Conservation (phyloP, 2,329 filamentous ascomycete genomes). For the Magnaporthiopsis rhizophila region DNA sequence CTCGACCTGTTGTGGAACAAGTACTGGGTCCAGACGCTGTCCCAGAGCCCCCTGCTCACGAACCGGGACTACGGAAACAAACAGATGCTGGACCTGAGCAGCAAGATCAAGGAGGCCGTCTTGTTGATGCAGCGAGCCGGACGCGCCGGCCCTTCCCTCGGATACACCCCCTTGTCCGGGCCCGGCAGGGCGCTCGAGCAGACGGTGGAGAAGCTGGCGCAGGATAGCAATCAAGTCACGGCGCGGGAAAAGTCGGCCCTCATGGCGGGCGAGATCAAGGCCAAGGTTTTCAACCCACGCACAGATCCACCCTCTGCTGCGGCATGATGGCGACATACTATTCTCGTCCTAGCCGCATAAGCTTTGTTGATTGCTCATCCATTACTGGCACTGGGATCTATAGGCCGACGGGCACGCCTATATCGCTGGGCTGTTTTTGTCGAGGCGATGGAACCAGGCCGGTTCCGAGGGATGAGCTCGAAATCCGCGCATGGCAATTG, state of each 20-base stretch:
- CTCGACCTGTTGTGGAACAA: constrained; percentile 95
- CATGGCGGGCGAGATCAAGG: constrained; percentile 55
- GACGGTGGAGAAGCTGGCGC: constrained; percentile 51
- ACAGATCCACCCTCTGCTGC: neutral
- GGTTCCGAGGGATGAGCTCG: no score
- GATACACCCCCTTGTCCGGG: constrained; percentile 15
- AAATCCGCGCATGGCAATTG: no score
- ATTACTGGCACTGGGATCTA: no score
- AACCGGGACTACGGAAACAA: constrained; percentile 91
- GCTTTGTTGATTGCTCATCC: no score
- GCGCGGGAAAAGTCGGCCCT: constrained; percentile 56
- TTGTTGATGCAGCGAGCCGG: constrained; percentile 24
- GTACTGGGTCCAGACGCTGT: constrained; percentile 96
- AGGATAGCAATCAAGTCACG: constrained; percentile 52
- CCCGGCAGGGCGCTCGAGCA: constrained; percentile 29
- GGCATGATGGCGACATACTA: neutral
- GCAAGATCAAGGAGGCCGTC: constrained; percentile 67
- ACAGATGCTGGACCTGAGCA: constrained; percentile 80
- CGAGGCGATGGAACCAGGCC: no score
- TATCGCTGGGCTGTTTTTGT: no score
- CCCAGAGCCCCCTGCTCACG: constrained; percentile 79
- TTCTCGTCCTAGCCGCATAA: no score
- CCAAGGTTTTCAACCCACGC: constrained; percentile 42
- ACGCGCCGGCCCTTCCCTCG: constrained; percentile 17
- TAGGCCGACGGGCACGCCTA: no score